Evolutionary conservation across 106 monocot genomes (phyloP), one percentile per base, ranked within the genome.

Genomic region (Hemerocallis citrina): DNA sequence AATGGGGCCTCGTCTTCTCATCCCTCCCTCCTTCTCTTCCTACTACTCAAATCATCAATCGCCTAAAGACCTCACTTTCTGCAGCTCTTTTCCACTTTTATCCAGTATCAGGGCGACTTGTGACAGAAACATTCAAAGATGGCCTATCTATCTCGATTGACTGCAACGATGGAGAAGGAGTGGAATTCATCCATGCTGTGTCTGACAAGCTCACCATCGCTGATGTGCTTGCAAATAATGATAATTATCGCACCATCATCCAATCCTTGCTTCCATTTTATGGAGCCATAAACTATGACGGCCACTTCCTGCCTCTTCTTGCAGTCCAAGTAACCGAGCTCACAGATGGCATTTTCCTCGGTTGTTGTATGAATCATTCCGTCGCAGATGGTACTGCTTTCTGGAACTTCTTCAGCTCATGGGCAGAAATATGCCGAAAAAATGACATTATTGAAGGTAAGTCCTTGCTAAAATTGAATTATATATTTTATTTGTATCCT

Each of bases 1-100:
- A 93, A 55, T 82, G 79, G 54, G 93, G 93, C 43, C 93, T 74
- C 27, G 81, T 93, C 40, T 93, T 89, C 67, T 25, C 72, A 51
- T 55, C 47, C 12, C 57, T 46, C 30, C 54, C 62, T 0, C 29
- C 77, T 20, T 28, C 57, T 27, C 34, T 56, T 38, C 7, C 66
- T 10, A 3, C 43, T 29, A 34, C 17, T 46, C 31, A 44, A 15
- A 42, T 87, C 77, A n/a, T 84, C 57, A 17, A 57, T 33, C 69
- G 49, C 31, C 81, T 92, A 34, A 68, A 75, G 35, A 37, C 55
- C 37, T 75, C 86, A 29, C 83, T 92, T 8, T 63, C 82, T 46
- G 11, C 33, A 36, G 59, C 78, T 1, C 86, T 92, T 40, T 25
- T 24, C 56, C 67, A 71, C 73, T 92, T 81, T 68, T 76, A 75